These are phyloP conservation scores for Cryptosporidium muris DNA, from an alignment of 169 alveolate species.

Conservation along the genomic window DNA sequence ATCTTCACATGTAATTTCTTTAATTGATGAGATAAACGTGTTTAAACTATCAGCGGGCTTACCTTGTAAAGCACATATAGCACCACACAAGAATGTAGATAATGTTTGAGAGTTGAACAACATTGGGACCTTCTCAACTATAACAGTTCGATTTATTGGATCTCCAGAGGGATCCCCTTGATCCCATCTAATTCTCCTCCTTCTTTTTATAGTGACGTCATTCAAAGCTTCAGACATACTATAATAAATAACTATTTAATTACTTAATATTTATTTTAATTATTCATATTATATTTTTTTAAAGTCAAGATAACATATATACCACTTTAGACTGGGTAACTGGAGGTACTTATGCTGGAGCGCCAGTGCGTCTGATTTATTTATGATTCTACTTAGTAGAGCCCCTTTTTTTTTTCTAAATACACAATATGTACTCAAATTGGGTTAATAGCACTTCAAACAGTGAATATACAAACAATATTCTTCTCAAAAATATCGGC, in stretches of 20 bases:
- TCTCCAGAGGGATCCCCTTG: neutral
- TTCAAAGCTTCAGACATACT: neutral
- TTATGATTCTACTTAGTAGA: no score
- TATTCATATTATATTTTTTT: neutral
- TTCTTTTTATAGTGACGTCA: neutral
- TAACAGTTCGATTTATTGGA: conserved; percentile 1
- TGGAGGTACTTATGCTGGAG: no score
- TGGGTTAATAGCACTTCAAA: neutral
- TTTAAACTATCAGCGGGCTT: neutral
- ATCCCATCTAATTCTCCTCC: conserved; percentile 14
- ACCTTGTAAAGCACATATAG: conserved; percentile 14
- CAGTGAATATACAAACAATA: conserved; percentile 8
- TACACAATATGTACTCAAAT: no score
- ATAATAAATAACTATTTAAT: neutral
- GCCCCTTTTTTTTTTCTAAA: no score
- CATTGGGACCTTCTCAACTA: conserved; percentile 19
- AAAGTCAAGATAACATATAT: neutral
- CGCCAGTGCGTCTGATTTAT: no score
- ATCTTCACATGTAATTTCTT: no score
- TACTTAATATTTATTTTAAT: neutral
- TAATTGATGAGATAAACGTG: neutral
- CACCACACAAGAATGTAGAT: conserved; percentile 9
- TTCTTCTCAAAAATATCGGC: conserved; percentile 14
- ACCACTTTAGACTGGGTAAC: no score
- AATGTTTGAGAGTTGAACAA: conserved; percentile 21